phyloP scores from a whole-genome alignment of 2,329 filamentous ascomycete species.

The Phyllosticta citrichinensis region DNA sequence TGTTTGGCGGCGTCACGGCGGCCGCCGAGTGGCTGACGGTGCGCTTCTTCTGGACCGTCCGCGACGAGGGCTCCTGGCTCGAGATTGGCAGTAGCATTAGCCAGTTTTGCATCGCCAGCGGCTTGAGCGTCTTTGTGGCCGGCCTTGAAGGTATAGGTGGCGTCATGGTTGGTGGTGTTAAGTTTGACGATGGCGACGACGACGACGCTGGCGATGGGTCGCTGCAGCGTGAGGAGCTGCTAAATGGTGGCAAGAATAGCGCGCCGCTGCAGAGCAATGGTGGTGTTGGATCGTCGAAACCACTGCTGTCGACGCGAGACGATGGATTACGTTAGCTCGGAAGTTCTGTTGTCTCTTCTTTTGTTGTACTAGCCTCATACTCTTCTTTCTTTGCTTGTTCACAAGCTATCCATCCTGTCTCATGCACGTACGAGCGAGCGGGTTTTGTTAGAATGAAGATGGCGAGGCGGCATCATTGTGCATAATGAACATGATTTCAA shows the following conservation, averaged over 20 bases:
- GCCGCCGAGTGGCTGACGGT: constrained; percentile 85
- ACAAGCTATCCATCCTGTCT: no score
- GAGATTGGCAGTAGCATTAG: constrained; percentile 96
- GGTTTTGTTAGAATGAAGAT: no score
- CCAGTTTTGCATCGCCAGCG: constrained; percentile 87
- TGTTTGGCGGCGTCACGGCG: constrained; percentile 88
- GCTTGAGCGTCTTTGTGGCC: constrained; percentile 84
- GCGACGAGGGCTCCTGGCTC: constrained; percentile 92
- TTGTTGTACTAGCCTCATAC: no score
- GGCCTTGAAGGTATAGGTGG: constrained; percentile 77
- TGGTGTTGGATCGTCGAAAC: not conserved
- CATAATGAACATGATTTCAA: no score
- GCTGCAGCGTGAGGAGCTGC: not conserved
- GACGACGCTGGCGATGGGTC: not conserved
- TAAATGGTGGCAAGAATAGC: not conserved
- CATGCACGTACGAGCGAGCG: no score
- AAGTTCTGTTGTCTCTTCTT: no score
- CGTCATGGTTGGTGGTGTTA: constrained; percentile 69
- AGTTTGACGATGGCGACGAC: constrained; percentile 41
- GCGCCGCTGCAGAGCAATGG: not conserved
- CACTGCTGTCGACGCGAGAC: not conserved
- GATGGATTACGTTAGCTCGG: not conserved
- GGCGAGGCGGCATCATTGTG: no score
- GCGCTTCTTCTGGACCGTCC: constrained; percentile 96
- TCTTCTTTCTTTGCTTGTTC: no score